Base-by-base conservation (phyloP, 371 early-diverging fungal species). In the Syncephalastrum sp. region DNA sequence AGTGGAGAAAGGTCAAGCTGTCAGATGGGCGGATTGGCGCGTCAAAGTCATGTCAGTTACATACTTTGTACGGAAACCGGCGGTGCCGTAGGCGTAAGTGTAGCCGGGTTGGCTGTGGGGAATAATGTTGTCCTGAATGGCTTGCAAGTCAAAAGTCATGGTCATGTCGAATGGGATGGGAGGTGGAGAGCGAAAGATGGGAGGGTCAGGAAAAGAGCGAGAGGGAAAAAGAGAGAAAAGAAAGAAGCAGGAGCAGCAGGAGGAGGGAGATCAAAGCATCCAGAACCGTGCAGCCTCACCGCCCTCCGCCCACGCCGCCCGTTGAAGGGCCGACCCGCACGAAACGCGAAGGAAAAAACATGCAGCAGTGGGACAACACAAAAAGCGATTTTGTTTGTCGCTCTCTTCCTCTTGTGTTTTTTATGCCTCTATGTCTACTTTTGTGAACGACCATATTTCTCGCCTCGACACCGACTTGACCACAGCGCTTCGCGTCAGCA, bases 61-160 rank as follows among this genome's bases (percentile, higher is more conserved):
- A 81, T 84, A 88, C 89, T 82, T 84, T 74, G 90, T 92, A 62
- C 99, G 90, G 86, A 98, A 96, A 42, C 99, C 99, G 21, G 99
- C 99, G 3, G 99, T 98, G 61, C 99, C 99, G 70, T 98, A 97
- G 23, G 88, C 79, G 65, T 87, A 94, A 48, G 61, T 74, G 50
- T 63, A 72, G 46, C 65, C 65, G 45, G 60, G 52, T 1, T 47
- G 47, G 59, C 65, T 67, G 61, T 70, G 69, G 45, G 67, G 56
- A 19, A 76, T 67, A 44, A 69, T 61, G 57, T 65, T 76, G 46
- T 47, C 53, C 49, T 73, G 68, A 33, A 76, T 68, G 43, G 71
- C 64, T 50, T 55, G 53, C 25, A 49, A 57, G 49, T 67, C 67
- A 54, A 72, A 69, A 27, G 69, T 54, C 47, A 64, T 66, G 17